phyloP scores from a whole-genome alignment of 768 basidiomycete genomes.

The Lactarius quietus region DNA sequence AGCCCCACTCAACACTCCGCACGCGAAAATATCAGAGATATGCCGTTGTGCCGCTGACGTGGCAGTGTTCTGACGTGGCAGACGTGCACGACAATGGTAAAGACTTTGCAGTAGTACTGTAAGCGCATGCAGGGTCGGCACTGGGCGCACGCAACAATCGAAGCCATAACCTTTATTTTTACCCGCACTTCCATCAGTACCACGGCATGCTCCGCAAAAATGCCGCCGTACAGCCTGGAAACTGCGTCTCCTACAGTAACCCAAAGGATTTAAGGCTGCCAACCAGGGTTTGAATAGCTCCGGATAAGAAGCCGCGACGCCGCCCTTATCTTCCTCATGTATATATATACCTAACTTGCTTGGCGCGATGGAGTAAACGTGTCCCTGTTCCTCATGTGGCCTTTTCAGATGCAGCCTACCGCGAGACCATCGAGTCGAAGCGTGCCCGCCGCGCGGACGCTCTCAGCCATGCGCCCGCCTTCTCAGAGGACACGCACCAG shows the following conservation, averaged over 20 bases:
- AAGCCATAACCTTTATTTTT: too few species aligned
- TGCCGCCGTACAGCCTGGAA: too few species aligned
- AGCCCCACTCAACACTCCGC: not conserved
- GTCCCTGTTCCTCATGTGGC: constrained; percentile 1
- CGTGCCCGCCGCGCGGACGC: constrained; percentile 26
- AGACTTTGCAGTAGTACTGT: too few species aligned
- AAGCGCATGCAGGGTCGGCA: too few species aligned
- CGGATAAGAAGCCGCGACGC: not conserved
- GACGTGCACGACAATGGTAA: too few species aligned
- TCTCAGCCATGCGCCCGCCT: constrained; percentile 19
- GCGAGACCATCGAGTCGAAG: constrained; percentile 19
- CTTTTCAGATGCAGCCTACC: constrained; percentile 1
- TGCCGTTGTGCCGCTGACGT: not conserved
- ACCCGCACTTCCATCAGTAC: too few species aligned
- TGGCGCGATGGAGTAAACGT: not conserved
- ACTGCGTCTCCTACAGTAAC: not conserved
- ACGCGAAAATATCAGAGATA: not conserved
- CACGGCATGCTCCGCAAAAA: too few species aligned
- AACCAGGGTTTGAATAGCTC: not conserved
- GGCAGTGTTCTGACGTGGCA: too few species aligned
- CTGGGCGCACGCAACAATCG: too few species aligned
- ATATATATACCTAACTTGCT: not conserved
- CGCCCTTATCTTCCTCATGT: not conserved
- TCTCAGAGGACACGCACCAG: constrained; percentile 17
- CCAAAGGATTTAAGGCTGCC: not conserved